Evolutionary conservation across 768 basidiomycete species (phyloP).

Genomic region (Psilocybe subaeruginosa): DNA sequence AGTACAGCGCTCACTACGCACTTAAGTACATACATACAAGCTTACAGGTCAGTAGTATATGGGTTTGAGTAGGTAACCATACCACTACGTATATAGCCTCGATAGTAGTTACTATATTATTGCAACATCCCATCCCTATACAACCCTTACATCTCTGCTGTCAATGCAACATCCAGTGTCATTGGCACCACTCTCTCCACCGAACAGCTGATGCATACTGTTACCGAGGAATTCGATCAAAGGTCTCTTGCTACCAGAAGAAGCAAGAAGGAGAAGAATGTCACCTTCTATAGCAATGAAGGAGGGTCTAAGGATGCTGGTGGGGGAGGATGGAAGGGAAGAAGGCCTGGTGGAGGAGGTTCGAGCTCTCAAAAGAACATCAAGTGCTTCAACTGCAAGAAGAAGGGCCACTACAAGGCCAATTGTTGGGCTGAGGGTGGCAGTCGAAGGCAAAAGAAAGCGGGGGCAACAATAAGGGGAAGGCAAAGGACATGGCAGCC

Average conservation of each 20-base stretch:
- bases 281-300: constrained; percentile 15
- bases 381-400: constrained; percentile 14
- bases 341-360: background rate
- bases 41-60: no score
- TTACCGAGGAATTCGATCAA: constrained; percentile 30
- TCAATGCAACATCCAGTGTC: constrained; percentile 13
- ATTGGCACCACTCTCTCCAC: constrained; percentile 9
- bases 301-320: background rate
- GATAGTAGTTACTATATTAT: no score
- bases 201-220: background rate
- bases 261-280: constrained; percentile 21
- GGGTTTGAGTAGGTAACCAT: no score
- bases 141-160: constrained; percentile 15
- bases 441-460: constrained; percentile 21
- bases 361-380: background rate
- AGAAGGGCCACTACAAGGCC: constrained; percentile 28
- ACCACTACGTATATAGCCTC: no score
- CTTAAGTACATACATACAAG: no score
- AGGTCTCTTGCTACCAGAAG: constrained; percentile 15
- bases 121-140: constrained; percentile 11
- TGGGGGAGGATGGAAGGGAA: no score
- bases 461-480: constrained; percentile 13
- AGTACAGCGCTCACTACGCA: no score
- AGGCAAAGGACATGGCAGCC: no score
- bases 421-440: constrained; percentile 41